Base-by-base conservation (phyloP, 1,284 basidiomycete genomes). In the Tilletia caries region DNA sequence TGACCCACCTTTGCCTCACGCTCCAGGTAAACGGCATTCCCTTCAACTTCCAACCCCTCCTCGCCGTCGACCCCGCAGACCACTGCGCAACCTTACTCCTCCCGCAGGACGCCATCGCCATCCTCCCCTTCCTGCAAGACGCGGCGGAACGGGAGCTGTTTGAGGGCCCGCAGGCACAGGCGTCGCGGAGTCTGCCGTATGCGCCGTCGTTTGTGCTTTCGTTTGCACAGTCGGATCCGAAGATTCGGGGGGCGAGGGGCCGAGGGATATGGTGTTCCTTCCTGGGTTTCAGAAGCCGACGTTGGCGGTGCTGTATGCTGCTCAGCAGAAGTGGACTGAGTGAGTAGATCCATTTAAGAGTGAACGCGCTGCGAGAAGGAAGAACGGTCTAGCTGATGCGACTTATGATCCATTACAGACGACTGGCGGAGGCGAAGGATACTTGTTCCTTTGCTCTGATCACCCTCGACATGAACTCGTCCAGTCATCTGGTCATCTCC, bases 201-300 rank as follows among this genome's bases (percentile, higher is more conserved):
- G 71, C 83, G 67, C 72, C 83, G 66, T 76, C 74, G 34, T 76
- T 79, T 48, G 72, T 70, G 78, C 92, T 92, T 8, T 69, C 76
- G 18, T 73, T 82, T 65, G 60, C 65, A 18, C 77, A 91, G 8
- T 92, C 93, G 0, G 95, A 92, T 76, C 95, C 93, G 80, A 88
- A 94, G 80, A 69, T 83, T 78, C 13, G 73, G 34, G 93, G 97
- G 80, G 87, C 97, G 48, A 88, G n/a, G n/a, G n/a, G n/a, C n/a
- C n/a, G n/a, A n/a, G 91, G 70, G 93, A 96, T 84, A 90, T 97
- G 76, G 88, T 87, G 8, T 98, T 98, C 84, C 86, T 98, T 2
- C 92, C 94, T 0, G 95, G 95, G 4, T 97, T 96, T 85, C 92
- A 93, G 82, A 95, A 92, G 70, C 93, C 96, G 0, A 99, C 95